Base-by-base conservation (phyloP, 176 grass and related monocot species). In the Hordeum marinum region DNA sequence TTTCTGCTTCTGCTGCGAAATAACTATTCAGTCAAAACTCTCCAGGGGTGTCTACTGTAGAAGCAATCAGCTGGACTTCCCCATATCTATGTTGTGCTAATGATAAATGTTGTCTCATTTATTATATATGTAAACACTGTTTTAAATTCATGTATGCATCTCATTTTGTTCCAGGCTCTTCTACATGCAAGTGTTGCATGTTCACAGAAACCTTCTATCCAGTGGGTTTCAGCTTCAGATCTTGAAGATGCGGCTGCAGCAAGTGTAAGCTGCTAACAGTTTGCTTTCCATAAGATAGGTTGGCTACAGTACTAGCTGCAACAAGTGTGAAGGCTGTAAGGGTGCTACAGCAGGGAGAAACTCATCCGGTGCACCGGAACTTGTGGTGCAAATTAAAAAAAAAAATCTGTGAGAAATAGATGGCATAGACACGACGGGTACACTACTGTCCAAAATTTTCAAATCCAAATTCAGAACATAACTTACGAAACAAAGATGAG, bases 171-270 rank as follows among this genome's bases (percentile, higher is more conserved):
- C 63, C 81, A 98, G 96, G 96, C 96, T 80, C 90, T 98, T 80
- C 75, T 98, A 61, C 93, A 95, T 94, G 90, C 96, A 11, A 89
- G 86, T 77, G 89, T 89, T 79, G 87, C 96, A 32, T 93, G 93
- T 71, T 95, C 91, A 68, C 81, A 89, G 72, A 95, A 82, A 82
- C 86, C 96, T 79, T 94, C 87, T 36, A 85, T 98, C 80, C 87
- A 98, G 90, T 98, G 96, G 93, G 93, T 98, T 76, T 87, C 91
- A 84, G 93, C 93, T 82, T 98, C 93, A 82, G 96, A 98, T 84
- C 96, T 98, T 50, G 96, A 98, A 91, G 93, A 96, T 92, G 88
- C 87, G 75, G 85, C 89, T 86, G 93, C 89, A 86, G 62, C 37
- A 92, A 65, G 25, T 75, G 93, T 98, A 95, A 93, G 79, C 17